Evolutionary conservation across 306 rosid species (phyloP).

Genomic region (Crataegus laevigata): DNA sequence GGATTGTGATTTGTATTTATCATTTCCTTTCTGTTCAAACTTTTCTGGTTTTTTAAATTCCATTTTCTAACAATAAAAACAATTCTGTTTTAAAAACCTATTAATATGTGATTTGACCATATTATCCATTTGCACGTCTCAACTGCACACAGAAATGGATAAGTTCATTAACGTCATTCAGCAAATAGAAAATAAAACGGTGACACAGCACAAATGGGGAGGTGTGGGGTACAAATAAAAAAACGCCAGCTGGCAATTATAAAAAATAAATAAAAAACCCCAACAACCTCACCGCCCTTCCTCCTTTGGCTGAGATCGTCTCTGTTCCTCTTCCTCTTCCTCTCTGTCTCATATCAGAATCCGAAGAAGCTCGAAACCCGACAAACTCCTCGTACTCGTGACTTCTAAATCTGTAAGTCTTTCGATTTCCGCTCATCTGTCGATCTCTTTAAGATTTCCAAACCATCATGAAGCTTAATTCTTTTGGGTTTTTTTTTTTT

Average conservation of each 20-base stretch:
- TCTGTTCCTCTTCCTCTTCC: not conserved
- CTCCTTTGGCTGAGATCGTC: not conserved
- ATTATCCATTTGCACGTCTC: not conserved
- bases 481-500: not conserved
- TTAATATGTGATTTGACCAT: not conserved
- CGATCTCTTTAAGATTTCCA: not conserved
- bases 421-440: not conserved
- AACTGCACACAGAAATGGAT: not conserved
- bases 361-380: constrained; percentile 2
- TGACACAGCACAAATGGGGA: not conserved
- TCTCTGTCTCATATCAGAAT: constrained; percentile 15
- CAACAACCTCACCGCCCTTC: not conserved
- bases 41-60: no score
- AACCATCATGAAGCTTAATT: not conserved
- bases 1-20: no score
- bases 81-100: no score
- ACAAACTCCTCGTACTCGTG: constrained; percentile 8
- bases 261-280: not conserved
- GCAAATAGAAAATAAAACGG: no score
- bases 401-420: constrained; percentile 34
- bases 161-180: constrained; percentile 18
- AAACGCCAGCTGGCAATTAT: constrained; percentile 19
- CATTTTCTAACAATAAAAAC: no score
- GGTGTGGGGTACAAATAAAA: not conserved
- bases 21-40: no score